These are phyloP conservation scores for Cardiospermum halicacabum DNA, from an alignment of 345 rosid genomes.

Conservation along the genomic window DNA sequence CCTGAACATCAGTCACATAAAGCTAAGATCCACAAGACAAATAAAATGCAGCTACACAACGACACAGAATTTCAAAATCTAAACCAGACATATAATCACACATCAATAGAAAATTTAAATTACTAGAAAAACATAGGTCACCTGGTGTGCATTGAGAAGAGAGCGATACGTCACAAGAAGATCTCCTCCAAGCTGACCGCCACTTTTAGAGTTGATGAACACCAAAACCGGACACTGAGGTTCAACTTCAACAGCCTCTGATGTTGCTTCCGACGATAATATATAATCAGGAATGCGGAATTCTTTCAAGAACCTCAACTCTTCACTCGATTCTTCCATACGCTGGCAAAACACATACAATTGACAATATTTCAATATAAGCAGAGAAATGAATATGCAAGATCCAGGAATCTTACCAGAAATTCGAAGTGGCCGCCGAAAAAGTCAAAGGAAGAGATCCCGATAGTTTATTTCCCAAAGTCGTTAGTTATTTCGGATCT, in stretches of 20 bases:
- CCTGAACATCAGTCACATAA: slow-evolving; percentile 32
- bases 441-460: background rate
- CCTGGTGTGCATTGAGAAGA: slow-evolving; percentile 63
- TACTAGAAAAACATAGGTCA: slow-evolving; percentile 6
- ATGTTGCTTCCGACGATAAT: slow-evolving; percentile 38
- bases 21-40: background rate
- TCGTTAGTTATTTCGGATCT: slow-evolving; percentile 6
- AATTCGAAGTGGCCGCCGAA: background rate
- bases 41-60: background rate
- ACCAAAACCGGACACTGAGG: slow-evolving; percentile 65
- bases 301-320: slow-evolving; percentile 27
- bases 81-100: slow-evolving; percentile 2
- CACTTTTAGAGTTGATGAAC: slow-evolving; percentile 83
- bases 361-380: background rate
- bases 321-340: background rate
- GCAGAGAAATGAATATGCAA: background rate
- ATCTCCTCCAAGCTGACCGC: slow-evolving; percentile 82
- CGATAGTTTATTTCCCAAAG: background rate
- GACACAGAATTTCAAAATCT: slow-evolving; percentile 6
- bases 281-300: slow-evolving; percentile 58
- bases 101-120: background rate
- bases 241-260: slow-evolving; percentile 7
- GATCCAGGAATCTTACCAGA: slow-evolving; percentile 2
- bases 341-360: background rate
- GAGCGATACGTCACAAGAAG: slow-evolving; percentile 59